These are phyloP conservation scores for Lasiodiplodia citricola DNA, from an alignment of 2,329 filamentous ascomycete genomes.

Conservation along the genomic window DNA sequence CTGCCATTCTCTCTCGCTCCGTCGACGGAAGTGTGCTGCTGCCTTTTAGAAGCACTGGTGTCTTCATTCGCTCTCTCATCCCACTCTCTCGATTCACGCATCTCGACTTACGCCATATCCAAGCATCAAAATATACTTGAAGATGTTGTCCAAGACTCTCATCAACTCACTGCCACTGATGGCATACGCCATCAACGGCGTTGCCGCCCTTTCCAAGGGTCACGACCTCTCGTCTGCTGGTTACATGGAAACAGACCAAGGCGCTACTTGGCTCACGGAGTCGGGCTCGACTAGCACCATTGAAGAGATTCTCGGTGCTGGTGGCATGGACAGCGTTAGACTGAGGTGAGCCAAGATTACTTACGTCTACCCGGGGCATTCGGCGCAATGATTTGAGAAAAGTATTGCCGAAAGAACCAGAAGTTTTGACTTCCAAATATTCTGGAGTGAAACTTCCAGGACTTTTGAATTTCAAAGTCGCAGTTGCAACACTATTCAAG, in stretches of 20 bases:
- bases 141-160: constrained; percentile 12
- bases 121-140: neutral
- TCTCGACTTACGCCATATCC: neutral
- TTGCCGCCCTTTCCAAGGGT: constrained; percentile 17
- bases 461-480: neutral
- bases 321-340: constrained; percentile 27
- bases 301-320: constrained; percentile 18
- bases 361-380: neutral
- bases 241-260: constrained; percentile 23
- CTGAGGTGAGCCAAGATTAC: constrained; percentile 7
- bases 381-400: too few species aligned
- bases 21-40: neutral
- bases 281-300: constrained; percentile 10
- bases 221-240: constrained; percentile 25
- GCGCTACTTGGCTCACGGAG: constrained; percentile 11
- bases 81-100: neutral
- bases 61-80: neutral
- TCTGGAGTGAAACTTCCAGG: neutral
- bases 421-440: neutral
- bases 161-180: constrained; percentile 14
- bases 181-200: constrained; percentile 9
- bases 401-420: neutral
- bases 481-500: neutral
- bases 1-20: neutral
- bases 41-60: neutral